Evolutionary conservation across 805 yeast genomes (phyloP).

Genomic region (Komagataella populi): DNA sequence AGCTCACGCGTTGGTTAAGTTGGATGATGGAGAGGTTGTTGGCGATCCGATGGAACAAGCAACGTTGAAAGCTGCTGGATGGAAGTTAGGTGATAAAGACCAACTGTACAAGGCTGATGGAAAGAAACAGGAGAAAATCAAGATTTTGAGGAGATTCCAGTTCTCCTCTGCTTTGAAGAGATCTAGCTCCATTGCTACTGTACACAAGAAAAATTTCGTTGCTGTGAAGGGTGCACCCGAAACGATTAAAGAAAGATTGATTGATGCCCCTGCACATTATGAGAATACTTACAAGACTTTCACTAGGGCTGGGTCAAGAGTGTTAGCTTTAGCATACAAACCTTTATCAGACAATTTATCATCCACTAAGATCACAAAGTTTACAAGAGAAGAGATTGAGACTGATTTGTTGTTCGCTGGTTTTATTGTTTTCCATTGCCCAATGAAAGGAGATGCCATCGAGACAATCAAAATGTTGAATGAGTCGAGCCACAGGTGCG

Average conservation of each 20-base stretch:
- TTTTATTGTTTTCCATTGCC: conserved; percentile 93
- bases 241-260: conserved; percentile 70
- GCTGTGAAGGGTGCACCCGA: conserved; percentile 98
- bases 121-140: conserved; percentile 30
- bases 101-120: conserved; percentile 35
- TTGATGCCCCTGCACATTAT: conserved; percentile 59
- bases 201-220: conserved; percentile 47
- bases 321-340: conserved; percentile 87
- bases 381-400: conserved; percentile 71
- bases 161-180: conserved; percentile 93
- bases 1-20: conserved; percentile 88
- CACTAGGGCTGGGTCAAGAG: conserved; percentile 94
- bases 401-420: conserved; percentile 70
- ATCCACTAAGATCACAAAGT: conserved; percentile 35
- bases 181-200: conserved; percentile 70
- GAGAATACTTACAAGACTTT: conserved; percentile 80
- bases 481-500: conserved; percentile 88
- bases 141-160: conserved; percentile 87
- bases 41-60: conserved; percentile 99
- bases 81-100: conserved; percentile 75
- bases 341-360: conserved; percentile 37
- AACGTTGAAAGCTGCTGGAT: conserved; percentile 74
- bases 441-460: conserved; percentile 86
- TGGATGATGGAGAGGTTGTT: conserved; percentile 94
- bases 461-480: conserved; percentile 85